Evolutionary conservation across 2,329 filamentous ascomycete species (phyloP), one percentile per base, ranked within the genome.

Genomic region (Tolypocladium amazonense): DNA sequence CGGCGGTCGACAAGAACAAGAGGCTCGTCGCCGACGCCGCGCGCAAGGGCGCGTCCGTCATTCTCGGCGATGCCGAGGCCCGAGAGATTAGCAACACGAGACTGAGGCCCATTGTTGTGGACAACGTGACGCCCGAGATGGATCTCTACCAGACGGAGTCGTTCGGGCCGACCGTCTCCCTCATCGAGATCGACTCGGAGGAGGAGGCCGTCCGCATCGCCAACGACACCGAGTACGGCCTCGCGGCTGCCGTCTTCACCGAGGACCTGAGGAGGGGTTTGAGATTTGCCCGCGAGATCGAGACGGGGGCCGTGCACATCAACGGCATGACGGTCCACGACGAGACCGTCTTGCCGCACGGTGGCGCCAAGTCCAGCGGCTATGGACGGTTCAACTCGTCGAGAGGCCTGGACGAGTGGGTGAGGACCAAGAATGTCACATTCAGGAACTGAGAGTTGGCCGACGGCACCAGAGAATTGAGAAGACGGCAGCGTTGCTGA

Each of bases 211-310:
- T 94, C 30, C 75, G 78, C 37, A 76, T 93, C 23, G 89, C 90
- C 18, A 95, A 96, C 68, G 88, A 93, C 66, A 91, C 88, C 1
- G 88, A 91, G 56, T 94, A 92, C 69, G 90, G 90, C 4, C 79
- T 95, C 12, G 78, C 79, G 2, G 81, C 85, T 3, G 81, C 89
- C 0, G 82, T 95, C 2, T 95, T 91, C 71, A 92, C 89, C 0
- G 76, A 81, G 64, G 85, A 90, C 68, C 73, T 93, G 58, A 73
- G 78, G 56, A 75, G 78, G 50, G 87, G 79, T 0, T 69, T 89
- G 62, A 76, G 81, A 6, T 71, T 89, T n/a, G 85, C 86, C 6
- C 79, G 75, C 63, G 76, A 79, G 61, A 83, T 89, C 60, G 85
- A 93, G 69, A 80, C 81, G 33, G 90, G 85, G 8, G 82, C 83